Evolutionary conservation across 2,329 filamentous ascomycete species (phyloP), one percentile per base, ranked within the genome.

Genomic region (Diaporthe longicolla): DNA sequence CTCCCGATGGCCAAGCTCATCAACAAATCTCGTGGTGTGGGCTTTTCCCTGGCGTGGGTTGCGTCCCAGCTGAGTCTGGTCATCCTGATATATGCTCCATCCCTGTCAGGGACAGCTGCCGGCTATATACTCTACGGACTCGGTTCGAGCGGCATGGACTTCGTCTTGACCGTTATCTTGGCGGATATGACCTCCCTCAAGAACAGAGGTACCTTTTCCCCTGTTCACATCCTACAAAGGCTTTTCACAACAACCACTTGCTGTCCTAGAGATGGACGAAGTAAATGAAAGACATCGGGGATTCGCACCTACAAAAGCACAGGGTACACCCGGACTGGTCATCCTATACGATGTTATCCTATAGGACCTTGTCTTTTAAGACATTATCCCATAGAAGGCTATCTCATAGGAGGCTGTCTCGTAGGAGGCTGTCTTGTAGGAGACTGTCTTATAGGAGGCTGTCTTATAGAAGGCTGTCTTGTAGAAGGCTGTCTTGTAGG

Each of bases 131-230:
- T 35, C 13, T 26, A 37, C 11, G 61, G 21, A 8, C 24, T 66
- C 13, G 45, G 43, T 4, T 52, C 13, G 26, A 66, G 17, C 21
- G 35, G 19, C 11, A 5, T 66, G 21, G 43, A 35, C 13, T 50
- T 37, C n/a, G 21, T 52, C 43, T 35, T 50, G 26, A n/a, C 13
- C 10, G 32, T 66, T 11, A 37, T 52, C 6, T 7, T 50, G 24
- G 61, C 61, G 24, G 43, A 66, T n/a, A 66, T 66, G 61, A 66
- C 43, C 21, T 50, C 61, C 19, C 43, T 66, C 61, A 50, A 37
- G 11, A 50, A 66, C 61, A 50, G 61, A 66, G 19, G 61, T 65
- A 65, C 13, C 2, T 11, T 13, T 24, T n/a, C 35, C n/a, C 32
- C 55, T 3, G 32, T 40, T 35, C 19, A 6, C 4, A 21, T 11